Evolutionary conservation across 2,329 filamentous ascomycete genomes (phyloP).

Genomic region (Aspergillus sp.): DNA sequence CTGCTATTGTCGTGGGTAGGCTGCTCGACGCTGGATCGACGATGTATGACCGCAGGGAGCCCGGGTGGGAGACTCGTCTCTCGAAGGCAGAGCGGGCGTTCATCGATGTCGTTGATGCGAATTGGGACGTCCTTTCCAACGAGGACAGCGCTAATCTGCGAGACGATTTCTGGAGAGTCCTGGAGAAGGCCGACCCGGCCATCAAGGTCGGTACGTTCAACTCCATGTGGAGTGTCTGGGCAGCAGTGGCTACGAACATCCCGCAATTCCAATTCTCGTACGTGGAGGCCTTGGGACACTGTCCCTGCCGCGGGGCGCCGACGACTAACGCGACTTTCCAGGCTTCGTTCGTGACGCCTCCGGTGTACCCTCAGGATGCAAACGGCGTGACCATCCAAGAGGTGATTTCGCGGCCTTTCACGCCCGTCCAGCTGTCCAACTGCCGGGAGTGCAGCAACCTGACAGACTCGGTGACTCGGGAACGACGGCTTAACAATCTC

Average conservation of each 20-base stretch:
- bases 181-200: constrained; percentile 1
- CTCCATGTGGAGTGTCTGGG: constrained; percentile 18
- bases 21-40: constrained; percentile 32
- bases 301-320: constrained; percentile 3
- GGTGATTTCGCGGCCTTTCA: constrained; percentile 15
- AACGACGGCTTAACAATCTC: constrained; percentile 13
- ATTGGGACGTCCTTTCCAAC: constrained; percentile 21
- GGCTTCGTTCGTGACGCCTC: constrained; percentile 8
- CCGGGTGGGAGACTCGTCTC: constrained; percentile 10
- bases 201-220: constrained; percentile 7
- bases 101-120: constrained; percentile 19
- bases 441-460: constrained; percentile 7
- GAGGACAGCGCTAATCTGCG: constrained; percentile 8
- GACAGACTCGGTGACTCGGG: neutral
- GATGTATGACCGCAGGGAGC: constrained; percentile 17
- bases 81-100: constrained; percentile 16
- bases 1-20: constrained; percentile 26
- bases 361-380: constrained; percentile 6
- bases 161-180: constrained; percentile 12
- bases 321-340: neutral
- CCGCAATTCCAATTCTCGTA: constrained; percentile 20
- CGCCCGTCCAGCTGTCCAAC: neutral
- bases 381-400: constrained; percentile 12
- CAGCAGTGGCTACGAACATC: constrained; percentile 15
- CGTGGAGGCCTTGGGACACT: constrained; percentile 5